Evolutionary conservation across 768 basidiomycete species (phyloP).

Genomic region (Trametes cubensis): DNA sequence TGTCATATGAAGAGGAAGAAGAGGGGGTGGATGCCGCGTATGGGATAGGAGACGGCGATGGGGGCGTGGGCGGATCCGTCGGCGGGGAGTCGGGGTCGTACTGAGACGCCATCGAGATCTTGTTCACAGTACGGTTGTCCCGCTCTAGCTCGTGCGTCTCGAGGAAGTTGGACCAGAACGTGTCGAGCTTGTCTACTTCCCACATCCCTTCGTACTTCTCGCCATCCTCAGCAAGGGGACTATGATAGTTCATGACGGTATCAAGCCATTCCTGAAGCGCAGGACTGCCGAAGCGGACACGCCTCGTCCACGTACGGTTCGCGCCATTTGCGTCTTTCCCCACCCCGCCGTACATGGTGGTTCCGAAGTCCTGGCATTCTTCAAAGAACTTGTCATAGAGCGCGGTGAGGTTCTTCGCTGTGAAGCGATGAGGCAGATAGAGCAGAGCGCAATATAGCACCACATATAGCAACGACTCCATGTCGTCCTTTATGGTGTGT

Average conservation of each 20-base stretch:
- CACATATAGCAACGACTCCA: slow-evolving; percentile 21
- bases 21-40: too few relatives aligned
- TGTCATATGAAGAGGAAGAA: too few relatives aligned
- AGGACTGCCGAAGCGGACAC: not conserved
- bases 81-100: not conserved
- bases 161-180: slow-evolving; percentile 5
- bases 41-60: too few relatives aligned
- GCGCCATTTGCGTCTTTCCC: not conserved
- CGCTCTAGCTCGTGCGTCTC: not conserved
- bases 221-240: not conserved
- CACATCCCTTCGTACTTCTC: not conserved
- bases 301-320: not conserved
- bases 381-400: not conserved
- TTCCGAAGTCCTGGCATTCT: too few relatives aligned
- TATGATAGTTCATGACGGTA: not conserved
- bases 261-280: not conserved
- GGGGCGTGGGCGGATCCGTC: not conserved
- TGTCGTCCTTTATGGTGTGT: slow-evolving; percentile 20
- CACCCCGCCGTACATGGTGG: not conserved
- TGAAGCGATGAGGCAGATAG: slow-evolving; percentile 4
- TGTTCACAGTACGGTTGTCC: not conserved
- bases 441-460: slow-evolving; percentile 11
- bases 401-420: not conserved
- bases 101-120: not conserved
- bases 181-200: not conserved